A percentile compares a stretch with the other conserved stretches of the same genome.
Conservation (phyloP, 2,329 filamentous ascomycete species). For the Cladophialophora bantiana region DNA sequence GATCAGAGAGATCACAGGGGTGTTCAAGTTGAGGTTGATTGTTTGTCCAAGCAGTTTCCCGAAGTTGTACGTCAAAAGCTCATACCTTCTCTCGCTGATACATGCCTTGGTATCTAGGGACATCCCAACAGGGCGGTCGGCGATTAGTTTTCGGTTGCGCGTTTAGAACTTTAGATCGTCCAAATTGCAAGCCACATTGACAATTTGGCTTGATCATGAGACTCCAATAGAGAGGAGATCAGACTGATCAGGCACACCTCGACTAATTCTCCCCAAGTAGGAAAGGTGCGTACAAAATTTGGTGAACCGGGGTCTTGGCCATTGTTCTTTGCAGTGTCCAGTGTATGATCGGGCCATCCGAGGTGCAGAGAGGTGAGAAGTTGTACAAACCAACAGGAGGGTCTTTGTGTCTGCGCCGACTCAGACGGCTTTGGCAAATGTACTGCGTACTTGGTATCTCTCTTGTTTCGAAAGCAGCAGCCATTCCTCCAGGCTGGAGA, state of each 20-base stretch:
- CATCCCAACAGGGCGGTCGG: constrained; percentile 5
- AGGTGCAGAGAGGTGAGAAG: neutral
- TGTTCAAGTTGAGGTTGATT: neutral
- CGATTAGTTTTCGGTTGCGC: constrained; percentile 6
- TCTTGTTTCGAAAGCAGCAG: neutral
- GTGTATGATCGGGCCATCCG: constrained; percentile 10
- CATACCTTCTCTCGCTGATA: neutral
- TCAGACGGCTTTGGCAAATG: neutral
- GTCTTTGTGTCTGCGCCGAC: neutral
- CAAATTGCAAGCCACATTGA: constrained; percentile 3
- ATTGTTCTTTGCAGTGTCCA: neutral
- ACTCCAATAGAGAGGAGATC: constrained; percentile 10
- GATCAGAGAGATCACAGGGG: constrained; percentile 25
- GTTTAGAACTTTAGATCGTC: constrained; percentile 7
- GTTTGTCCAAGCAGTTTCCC: constrained; percentile 7
- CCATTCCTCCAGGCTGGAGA: constrained; percentile 1
- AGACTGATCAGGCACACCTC: constrained; percentile 7
- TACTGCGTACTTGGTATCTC: neutral
- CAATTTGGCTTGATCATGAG: constrained; percentile 19
- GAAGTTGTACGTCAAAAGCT: constrained; percentile 17
- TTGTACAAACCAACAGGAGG: neutral
- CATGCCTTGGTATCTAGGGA: neutral
- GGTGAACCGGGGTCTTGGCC: neutral
- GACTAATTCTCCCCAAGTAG: constrained; percentile 9
- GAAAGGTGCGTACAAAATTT: constrained; percentile 2